phyloP scores from a whole-genome alignment of 1,139 yeast species.

The Pichia terricola region DNA sequence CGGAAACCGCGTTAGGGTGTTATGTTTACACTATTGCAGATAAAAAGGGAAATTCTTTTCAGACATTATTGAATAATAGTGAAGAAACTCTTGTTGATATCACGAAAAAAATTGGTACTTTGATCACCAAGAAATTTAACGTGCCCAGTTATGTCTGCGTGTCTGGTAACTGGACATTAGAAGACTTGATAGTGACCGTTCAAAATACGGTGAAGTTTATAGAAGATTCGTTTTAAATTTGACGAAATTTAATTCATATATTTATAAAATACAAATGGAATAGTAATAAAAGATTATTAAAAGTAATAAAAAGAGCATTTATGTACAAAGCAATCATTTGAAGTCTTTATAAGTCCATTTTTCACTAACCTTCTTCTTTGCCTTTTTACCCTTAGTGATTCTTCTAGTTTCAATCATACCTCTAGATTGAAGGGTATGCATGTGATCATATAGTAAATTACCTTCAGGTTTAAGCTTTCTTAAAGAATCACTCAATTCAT shows the following conservation, averaged over 20 bases:
- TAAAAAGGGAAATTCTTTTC: constrained; percentile 18
- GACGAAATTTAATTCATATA: no score
- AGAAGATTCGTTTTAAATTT: constrained; percentile 11
- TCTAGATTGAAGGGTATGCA: constrained; percentile 69
- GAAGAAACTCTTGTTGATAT: constrained; percentile 28
- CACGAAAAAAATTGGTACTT: constrained; percentile 27
- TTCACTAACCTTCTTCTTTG: constrained; percentile 69
- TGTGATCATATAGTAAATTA: constrained; percentile 69
- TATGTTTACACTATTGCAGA: constrained; percentile 26
- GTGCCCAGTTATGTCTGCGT: constrained; percentile 30
- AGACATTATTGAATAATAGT: constrained; percentile 29
- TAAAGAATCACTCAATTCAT: constrained; percentile 79
- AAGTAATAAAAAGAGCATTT: background rate
- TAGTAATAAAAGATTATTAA: background rate
- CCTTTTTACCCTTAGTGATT: constrained; percentile 54
- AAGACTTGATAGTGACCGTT: constrained; percentile 20
- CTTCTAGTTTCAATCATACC: constrained; percentile 84
- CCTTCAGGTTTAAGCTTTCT: constrained; percentile 89
- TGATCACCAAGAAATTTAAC: constrained; percentile 27
- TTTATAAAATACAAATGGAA: background rate
- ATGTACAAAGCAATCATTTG: constrained; percentile 26
- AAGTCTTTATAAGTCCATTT: constrained; percentile 91
- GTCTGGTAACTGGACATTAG: constrained; percentile 24
- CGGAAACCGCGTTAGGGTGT: constrained; percentile 25
- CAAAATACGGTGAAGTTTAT: constrained; percentile 19